Base-by-base conservation (phyloP, 2,329 filamentous ascomycete genomes). In the Grosmannia huntii region DNA sequence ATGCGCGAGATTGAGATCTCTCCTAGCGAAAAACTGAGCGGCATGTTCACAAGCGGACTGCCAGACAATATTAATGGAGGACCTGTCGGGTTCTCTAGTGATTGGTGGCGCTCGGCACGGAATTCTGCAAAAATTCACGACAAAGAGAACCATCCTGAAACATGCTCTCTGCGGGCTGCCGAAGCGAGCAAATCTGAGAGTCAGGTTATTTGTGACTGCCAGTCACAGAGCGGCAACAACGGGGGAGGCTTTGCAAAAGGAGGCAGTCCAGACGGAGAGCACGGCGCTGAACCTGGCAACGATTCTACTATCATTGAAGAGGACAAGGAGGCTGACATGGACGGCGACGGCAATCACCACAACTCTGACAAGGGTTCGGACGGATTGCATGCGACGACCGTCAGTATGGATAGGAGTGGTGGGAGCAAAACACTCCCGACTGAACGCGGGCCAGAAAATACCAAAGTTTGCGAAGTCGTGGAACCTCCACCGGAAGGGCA, bases 1-100 rank as follows among this genome's bases (percentile, higher is more conserved):
- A 76, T 82, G 73, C 68, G 71, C 53, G 79, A 82, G 62, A 73
- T 80, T 14, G 76, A 76, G 46, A 68, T 68, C 21, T 68, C 68
- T 27, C 68, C 70, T 19, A 66, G 69, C 23, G 69, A 67, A 56
- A 66, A 69, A 49, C 62, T 72, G 16, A 64, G 70, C 12, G 67
- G 71, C 10, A 57, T 60, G 31, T 65, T 64, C 54, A 61, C 58
- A 28, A 58, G 31, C 31, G 41, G 53, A 41, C 31, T 46, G 25
- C 16, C 36, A 44, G 49, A 25, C 58, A n/a, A 27, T 54, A 21
- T 44, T n/a, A 49, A 57, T 21, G 60, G 68, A 55, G 63, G 63
- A 55, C 59, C 62, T 10, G 53, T 58, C 49, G 59, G 61, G 55
- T 62, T 69, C 33, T 53, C 48, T 19, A 41, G 55, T 7, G 51